These are phyloP conservation scores for Aureobasidium sp. DNA, from an alignment of 2,329 filamentous ascomycete genomes.

Conservation along the genomic window DNA sequence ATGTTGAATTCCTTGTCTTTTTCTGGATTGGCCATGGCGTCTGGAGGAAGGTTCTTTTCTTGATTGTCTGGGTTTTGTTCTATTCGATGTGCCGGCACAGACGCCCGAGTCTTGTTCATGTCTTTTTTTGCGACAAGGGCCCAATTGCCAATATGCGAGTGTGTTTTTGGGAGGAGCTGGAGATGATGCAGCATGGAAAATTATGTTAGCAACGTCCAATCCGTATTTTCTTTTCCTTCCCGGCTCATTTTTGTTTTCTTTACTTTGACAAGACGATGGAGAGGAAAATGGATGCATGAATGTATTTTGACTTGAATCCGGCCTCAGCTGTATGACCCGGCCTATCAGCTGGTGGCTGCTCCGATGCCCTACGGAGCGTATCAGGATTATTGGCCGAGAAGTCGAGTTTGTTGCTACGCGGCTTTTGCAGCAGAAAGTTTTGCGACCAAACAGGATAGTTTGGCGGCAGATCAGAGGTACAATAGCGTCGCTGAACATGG, in stretches of 20 bases:
- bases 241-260: neutral
- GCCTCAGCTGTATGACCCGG: neutral
- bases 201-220: slow-evolving; percentile 7
- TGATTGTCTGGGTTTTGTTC: slow-evolving; percentile 7
- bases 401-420: neutral
- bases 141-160: slow-evolving; percentile 6
- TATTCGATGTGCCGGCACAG: slow-evolving; percentile 9
- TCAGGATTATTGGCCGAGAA: neutral
- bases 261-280: neutral
- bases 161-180: slow-evolving; percentile 1
- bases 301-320: neutral
- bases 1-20: slow-evolving; percentile 16
- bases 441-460: no score
- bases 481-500: neutral
- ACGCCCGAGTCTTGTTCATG: slow-evolving; percentile 3
- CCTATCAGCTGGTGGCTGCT: neutral
- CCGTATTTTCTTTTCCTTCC: slow-evolving; percentile 1
- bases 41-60: neutral
- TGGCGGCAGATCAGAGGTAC: neutral
- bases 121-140: slow-evolving; percentile 8
- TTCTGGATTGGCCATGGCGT: slow-evolving; percentile 13
- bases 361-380: neutral
- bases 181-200: slow-evolving; percentile 1
- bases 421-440: neutral
- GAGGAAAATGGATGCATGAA: neutral